Base-by-base conservation (phyloP, 352 stramenopile genomes). In the Phytophthora agathidicida region DNA sequence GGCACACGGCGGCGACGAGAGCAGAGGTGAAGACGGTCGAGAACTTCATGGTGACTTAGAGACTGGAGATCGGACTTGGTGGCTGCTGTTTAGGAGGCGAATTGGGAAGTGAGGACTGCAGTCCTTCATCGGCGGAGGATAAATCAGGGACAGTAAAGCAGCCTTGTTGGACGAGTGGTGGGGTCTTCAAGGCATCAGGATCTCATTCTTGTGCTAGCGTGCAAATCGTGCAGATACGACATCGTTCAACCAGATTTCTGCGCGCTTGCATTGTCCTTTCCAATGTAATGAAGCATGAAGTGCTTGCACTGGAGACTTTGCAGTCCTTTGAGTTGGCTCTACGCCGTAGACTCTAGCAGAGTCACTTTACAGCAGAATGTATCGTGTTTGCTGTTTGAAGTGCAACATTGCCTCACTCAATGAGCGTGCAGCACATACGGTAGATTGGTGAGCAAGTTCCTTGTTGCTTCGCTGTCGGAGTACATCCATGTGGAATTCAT, bases 41-140 rank as follows among this genome's bases (percentile, higher is more conserved):
- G 65, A 71, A 61, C 58, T 73, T 73, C 65, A 73, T 73, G 13
- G 36, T n/a, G n/a, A 22, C 23, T 38, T 23, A 7, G 31, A 44
- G 27, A 17, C 30, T 32, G 22, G 13, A 32, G 44, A n/a, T n/a
- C n/a, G 20, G 10, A 36, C 36, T 13, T 41, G 3, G 27, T 4
- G 27, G 10, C 20, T 49, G 7, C 10, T 33, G 44, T 19, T 52
- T 31, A 3, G 5, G 44, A 52, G 26, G 58, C 9, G 44, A 54
- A 61, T 61, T 6, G 5, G 47, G 24, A 37, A 45, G 38, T 55
- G 47, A 33, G 10, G 9, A 11, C 9, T 27, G 24, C n/a, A 3
- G n/a, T 43, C 24, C 8, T 33, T 14, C 22, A 35, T 7, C 41
- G 16, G 24, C 26, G 41, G 22, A 33, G 41, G 41, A 48, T 48